phyloP scores from a whole-genome alignment of 331 rosid species.

The Ulmus americana region DNA sequence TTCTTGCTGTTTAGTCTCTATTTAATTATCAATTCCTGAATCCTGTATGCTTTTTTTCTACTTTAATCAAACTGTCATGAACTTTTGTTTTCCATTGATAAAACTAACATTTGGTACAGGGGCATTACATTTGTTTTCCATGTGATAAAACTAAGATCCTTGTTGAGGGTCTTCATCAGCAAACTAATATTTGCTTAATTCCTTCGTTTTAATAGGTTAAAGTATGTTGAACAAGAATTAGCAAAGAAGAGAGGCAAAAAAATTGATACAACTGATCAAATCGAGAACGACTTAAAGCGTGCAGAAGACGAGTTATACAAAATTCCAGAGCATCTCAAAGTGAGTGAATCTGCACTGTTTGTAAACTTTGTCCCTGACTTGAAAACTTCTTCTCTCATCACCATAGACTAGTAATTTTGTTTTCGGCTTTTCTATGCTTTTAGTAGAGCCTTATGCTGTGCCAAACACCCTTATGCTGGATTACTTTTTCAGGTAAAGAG shows the following conservation, averaged over 20 bases:
- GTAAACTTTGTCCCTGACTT: neutral
- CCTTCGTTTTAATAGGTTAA: constrained; percentile 38
- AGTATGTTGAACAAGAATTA: constrained; percentile 67
- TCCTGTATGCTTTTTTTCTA: neutral
- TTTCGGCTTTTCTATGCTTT: too few relatives aligned
- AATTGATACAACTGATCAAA: constrained; percentile 54
- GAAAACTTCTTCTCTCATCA: neutral
- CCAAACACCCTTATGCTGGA: neutral
- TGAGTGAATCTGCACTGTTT: constrained; percentile 28
- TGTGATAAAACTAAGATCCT: too few relatives aligned
- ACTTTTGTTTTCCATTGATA: too few relatives aligned
- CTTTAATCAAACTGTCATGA: neutral
- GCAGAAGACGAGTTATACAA: constrained; percentile 90
- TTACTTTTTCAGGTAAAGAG: constrained; percentile 62
- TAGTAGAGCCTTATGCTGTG: too few relatives aligned
- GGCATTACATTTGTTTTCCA: too few relatives aligned
- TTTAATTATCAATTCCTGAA: too few relatives aligned
- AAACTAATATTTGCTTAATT: too few relatives aligned
- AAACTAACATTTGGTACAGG: too few relatives aligned
- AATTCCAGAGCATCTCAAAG: constrained; percentile 97
- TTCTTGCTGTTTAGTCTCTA: neutral
- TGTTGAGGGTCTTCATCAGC: too few relatives aligned
- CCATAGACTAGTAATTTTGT: constrained; percentile 1
- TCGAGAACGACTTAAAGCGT: constrained; percentile 72
- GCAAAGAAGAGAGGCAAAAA: constrained; percentile 85